Conservation (phyloP, 495 filamentous ascomycete species). For the Melanomma pulvis-pyrius region DNA sequence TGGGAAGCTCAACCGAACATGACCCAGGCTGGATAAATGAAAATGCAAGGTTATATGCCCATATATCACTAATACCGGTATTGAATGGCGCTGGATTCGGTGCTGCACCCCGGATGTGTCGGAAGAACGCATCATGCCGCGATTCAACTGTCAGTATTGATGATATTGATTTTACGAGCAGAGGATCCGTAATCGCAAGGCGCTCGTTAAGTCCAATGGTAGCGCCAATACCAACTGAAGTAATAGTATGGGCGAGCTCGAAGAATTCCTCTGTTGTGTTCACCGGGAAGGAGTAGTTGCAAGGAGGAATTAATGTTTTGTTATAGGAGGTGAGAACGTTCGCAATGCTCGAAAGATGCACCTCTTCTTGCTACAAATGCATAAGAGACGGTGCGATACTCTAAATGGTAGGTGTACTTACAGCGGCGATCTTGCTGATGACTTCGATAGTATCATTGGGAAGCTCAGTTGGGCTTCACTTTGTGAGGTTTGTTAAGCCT, state of each 20-base stretch:
- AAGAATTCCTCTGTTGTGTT: constrained; percentile 28
- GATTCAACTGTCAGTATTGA: constrained; percentile 49
- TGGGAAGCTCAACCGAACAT: neutral
- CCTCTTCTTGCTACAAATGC: constrained; percentile 12
- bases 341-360: constrained; percentile 7
- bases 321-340: constrained; percentile 4
- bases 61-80: too few relatives aligned
- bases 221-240: too few relatives aligned
- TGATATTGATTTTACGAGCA: constrained; percentile 56
- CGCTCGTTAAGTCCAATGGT: too few relatives aligned
- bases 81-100: too few relatives aligned
- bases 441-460: constrained; percentile 7
- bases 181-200: constrained; percentile 46
- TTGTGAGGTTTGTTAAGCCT: constrained; percentile 11
- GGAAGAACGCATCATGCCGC: constrained; percentile 38
- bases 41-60: neutral
- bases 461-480: constrained; percentile 1
- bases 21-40: neutral
- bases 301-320: constrained; percentile 11
- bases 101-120: too few relatives aligned
- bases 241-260: too few relatives aligned
- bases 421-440: constrained; percentile 2
- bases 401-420: constrained; percentile 7
- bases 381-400: constrained; percentile 10
- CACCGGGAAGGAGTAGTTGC: constrained; percentile 4